Conservation (phyloP, 176 grass and related monocot genomes). For the Bonia amplexicaulis region DNA sequence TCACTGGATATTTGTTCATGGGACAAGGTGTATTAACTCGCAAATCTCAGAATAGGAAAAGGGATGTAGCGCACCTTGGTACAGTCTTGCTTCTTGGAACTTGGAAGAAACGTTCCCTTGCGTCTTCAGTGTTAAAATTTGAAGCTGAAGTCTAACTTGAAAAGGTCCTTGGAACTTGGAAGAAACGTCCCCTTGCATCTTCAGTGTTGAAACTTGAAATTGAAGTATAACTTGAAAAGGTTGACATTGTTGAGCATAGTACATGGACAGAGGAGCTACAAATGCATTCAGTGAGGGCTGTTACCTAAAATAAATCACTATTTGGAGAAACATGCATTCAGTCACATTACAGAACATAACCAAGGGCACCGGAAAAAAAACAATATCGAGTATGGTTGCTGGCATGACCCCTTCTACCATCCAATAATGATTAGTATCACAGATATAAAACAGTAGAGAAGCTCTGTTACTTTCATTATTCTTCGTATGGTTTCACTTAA, state of each 20-base stretch:
- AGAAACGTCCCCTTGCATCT: not conserved
- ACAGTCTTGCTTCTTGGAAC: not conserved
- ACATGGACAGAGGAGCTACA: not conserved
- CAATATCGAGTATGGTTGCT: not conserved
- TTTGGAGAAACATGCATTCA: not conserved
- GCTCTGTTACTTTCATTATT: not conserved
- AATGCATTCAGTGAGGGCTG: not conserved
- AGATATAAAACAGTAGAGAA: not conserved
- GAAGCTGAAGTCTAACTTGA: not conserved
- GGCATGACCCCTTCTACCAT: not conserved
- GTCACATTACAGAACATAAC: not conserved
- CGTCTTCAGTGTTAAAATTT: not conserved
- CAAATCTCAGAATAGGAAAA: no score
- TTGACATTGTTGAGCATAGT: not conserved
- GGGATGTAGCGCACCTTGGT: no score
- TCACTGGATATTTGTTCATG: not conserved
- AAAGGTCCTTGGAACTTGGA: not conserved
- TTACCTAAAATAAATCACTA: not conserved
- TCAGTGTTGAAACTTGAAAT: not conserved
- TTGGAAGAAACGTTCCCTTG: not conserved
- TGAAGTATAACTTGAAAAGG: not conserved
- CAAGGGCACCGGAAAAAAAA: not conserved
- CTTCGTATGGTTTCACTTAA: not conserved
- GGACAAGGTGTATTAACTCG: not conserved
- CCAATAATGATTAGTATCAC: not conserved